Percentiles rank a stretch among this genome's conserved stretches.
phyloP scores from a whole-genome alignment of 352 stramenopile genomes.

The Phytophthora lateralis region DNA sequence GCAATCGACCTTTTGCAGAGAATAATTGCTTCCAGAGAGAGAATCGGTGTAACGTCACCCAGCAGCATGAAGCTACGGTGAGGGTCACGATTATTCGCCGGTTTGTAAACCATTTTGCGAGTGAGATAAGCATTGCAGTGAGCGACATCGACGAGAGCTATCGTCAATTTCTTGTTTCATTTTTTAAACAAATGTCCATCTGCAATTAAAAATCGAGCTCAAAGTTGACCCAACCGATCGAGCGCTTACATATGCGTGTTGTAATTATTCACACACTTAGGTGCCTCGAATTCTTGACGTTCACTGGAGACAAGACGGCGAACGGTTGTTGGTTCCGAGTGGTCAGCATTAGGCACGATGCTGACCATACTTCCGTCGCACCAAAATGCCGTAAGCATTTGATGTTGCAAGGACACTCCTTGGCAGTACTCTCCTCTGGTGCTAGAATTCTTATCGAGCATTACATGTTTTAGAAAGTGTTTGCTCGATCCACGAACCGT shows the following conservation, averaged over 20 bases:
- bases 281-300: conserved; percentile 16
- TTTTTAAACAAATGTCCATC: conserved; percentile 40
- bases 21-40: conserved; percentile 1
- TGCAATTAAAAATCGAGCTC: conserved; percentile 31
- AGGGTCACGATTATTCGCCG: conserved; percentile 1
- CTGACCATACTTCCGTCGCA: conserved; percentile 31
- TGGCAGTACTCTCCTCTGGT: conserved; percentile 15
- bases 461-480: conserved; percentile 31
- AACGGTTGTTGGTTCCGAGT: conserved; percentile 14
- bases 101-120: conserved; percentile 4
- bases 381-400: conserved; percentile 33
- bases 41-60: neutral
- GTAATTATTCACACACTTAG: conserved; percentile 29
- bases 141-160: conserved; percentile 35
- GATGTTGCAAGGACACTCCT: conserved; percentile 16
- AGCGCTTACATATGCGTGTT: conserved; percentile 44
- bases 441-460: conserved; percentile 15
- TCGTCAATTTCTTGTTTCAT: conserved; percentile 38
- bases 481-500: conserved; percentile 24
- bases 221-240: conserved; percentile 14
- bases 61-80: conserved; percentile 6
- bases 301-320: neutral
- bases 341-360: conserved; percentile 33
- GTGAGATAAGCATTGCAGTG: conserved; percentile 30
- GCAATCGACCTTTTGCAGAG: neutral